phyloP scores from a whole-genome alignment of 2,329 filamentous ascomycete genomes.

The Didymella arachidicola region DNA sequence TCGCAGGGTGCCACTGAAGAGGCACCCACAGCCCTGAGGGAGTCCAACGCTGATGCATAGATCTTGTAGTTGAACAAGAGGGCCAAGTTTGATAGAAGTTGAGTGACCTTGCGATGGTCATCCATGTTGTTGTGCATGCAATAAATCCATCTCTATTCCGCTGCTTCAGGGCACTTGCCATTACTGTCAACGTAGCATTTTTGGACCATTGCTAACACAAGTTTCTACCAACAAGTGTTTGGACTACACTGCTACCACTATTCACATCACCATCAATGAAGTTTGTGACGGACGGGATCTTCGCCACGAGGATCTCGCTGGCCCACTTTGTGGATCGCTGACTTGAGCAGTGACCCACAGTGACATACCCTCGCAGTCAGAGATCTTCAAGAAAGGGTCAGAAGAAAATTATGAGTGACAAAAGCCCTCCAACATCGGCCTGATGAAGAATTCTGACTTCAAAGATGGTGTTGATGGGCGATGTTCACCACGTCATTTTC shows the following conservation, averaged over 20 bases:
- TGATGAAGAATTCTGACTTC: neutral
- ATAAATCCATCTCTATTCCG: conserved; percentile 6
- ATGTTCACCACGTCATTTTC: conserved; percentile 8
- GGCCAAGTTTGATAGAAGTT: too few species aligned
- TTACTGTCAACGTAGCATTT: neutral
- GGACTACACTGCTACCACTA: conserved; percentile 4
- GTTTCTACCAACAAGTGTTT: neutral
- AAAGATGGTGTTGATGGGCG: neutral
- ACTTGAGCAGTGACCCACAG: conserved; percentile 10
- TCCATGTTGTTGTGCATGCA: conserved; percentile 3
- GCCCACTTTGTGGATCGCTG: conserved; percentile 12
- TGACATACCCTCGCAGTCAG: conserved; percentile 3
- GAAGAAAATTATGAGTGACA: neutral
- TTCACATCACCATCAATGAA: conserved; percentile 7
- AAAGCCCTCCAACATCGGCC: neutral
- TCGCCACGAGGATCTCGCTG: conserved; percentile 11
- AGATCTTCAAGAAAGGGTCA: neutral
- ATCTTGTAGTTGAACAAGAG: neutral
- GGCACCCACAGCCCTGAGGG: conserved; percentile 12
- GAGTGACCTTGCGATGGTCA: neutral
- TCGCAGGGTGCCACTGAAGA: conserved; percentile 14
- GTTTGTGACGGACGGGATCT: conserved; percentile 12
- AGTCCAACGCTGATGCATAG: conserved; percentile 12
- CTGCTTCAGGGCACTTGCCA: neutral
- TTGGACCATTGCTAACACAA: neutral